phyloP scores from a whole-genome alignment of 1,284 basidiomycete genomes.

The Sporisorium iseilematis-ciliati region DNA sequence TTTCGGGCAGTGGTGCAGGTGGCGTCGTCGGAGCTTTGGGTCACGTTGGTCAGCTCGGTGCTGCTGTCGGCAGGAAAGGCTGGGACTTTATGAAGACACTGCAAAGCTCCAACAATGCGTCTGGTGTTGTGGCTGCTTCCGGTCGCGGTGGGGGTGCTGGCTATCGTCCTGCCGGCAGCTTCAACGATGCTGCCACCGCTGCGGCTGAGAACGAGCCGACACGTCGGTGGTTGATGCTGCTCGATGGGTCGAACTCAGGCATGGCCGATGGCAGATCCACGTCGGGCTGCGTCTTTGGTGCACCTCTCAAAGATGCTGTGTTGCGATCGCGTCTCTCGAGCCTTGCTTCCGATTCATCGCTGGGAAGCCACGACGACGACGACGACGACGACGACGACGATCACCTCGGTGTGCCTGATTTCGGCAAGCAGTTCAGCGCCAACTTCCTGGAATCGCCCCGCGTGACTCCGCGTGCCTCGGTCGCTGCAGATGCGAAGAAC shows the following conservation, averaged over 20 bases:
- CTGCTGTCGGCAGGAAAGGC: constrained; percentile 54
- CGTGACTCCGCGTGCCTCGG: constrained; percentile 27
- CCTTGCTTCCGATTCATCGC: background rate
- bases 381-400: constrained; percentile 12
- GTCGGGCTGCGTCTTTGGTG: constrained; percentile 50
- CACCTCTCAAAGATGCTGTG: constrained; percentile 58
- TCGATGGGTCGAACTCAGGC: constrained; percentile 14
- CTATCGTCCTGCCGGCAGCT: constrained; percentile 3
- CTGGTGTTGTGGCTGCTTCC: constrained; percentile 5
- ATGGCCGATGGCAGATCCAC: background rate
- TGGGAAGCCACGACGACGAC: background rate
- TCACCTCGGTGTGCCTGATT: constrained; percentile 44
- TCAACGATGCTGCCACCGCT: background rate
- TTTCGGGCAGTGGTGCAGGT: constrained; percentile 12
- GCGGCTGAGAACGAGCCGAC: constrained; percentile 51
- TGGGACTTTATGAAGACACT: constrained; percentile 59
- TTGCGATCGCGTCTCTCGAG: constrained; percentile 44
- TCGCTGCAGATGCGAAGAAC: constrained; percentile 4
- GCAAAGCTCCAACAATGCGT: constrained; percentile 18
- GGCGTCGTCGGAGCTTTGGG: constrained; percentile 47
- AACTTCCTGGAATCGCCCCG: constrained; percentile 30
- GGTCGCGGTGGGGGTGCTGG: constrained; percentile 3
- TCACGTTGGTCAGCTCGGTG: constrained; percentile 53
- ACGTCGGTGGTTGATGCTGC: constrained; percentile 41
- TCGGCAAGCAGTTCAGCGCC: constrained; percentile 42